phyloP scores from a whole-genome alignment of 2,329 filamentous ascomycete genomes.

The Phyllosticta ampelicida region DNA sequence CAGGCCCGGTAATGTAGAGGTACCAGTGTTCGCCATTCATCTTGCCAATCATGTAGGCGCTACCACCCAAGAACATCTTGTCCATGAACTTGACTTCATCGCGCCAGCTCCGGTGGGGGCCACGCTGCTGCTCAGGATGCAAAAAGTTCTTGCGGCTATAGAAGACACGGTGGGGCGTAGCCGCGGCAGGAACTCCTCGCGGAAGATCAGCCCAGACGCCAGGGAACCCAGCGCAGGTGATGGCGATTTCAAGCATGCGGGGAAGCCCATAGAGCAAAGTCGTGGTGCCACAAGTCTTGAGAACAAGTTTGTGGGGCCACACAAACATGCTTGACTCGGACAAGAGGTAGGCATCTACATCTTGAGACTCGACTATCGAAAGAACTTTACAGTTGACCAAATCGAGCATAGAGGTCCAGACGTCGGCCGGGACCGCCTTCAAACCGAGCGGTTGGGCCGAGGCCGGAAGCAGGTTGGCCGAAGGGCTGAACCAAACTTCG shows the following conservation, averaged over 20 bases:
- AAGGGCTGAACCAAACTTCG: constrained; percentile 94
- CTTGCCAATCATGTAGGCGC: constrained; percentile 98
- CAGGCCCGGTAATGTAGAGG: constrained; percentile 86
- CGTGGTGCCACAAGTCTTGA: constrained; percentile 97
- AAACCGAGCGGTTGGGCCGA: constrained; percentile 64
- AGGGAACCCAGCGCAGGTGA: constrained; percentile 78
- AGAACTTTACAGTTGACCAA: constrained; percentile 97
- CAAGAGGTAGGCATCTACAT: constrained; percentile 90
- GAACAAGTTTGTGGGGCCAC: constrained; percentile 97
- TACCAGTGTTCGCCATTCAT: constrained; percentile 99
- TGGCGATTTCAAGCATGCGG: constrained; percentile 85
- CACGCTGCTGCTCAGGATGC: constrained; percentile 86
- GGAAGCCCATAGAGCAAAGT: constrained; percentile 83
- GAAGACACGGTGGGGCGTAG: constrained; percentile 89
- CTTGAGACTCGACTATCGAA: constrained; percentile 83
- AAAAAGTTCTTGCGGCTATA: constrained; percentile 99
- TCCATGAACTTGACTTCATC: constrained; percentile 91
- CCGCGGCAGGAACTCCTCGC: constrained; percentile 60
- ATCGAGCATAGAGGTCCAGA: constrained; percentile 95
- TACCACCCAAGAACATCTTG: constrained; percentile 81
- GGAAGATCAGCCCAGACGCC: constrained; percentile 58
- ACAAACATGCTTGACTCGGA: constrained; percentile 99
- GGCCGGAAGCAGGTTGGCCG: constrained; percentile 59
- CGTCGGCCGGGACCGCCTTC: constrained; percentile 72
- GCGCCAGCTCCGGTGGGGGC: constrained; percentile 94